These are phyloP conservation scores for Gonapodya prolifera DNA, from an alignment of 192 early-diverging fungal genomes.

Conservation along the genomic window DNA sequence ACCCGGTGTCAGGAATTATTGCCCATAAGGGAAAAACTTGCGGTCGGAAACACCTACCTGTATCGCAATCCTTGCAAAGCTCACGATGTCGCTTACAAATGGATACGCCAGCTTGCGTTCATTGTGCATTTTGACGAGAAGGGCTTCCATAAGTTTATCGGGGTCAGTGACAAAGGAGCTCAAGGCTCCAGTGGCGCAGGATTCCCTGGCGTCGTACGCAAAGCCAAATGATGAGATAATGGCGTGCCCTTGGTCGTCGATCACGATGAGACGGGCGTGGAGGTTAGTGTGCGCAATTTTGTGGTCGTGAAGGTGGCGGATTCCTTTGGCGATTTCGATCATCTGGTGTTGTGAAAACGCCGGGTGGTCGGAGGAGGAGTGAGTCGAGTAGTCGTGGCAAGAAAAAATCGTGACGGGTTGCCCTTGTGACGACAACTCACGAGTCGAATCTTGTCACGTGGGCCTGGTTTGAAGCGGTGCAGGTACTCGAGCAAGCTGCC, in stretches of 20 bases:
- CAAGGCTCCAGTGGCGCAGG: background rate
- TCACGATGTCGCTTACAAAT: background rate
- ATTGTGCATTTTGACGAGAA: no score
- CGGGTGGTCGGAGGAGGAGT: no score
- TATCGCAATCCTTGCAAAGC: background rate
- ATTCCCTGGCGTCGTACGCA: no score
- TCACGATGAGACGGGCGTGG: background rate
- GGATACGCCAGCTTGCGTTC: background rate
- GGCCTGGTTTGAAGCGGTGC: background rate
- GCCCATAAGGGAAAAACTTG: no score
- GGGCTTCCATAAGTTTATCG: background rate
- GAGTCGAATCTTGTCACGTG: background rate
- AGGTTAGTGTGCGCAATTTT: background rate
- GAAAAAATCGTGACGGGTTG: background rate
- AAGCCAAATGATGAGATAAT: background rate
- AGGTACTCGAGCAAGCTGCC: background rate
- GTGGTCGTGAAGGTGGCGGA: background rate
- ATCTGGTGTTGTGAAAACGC: no score
- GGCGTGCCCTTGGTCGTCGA: background rate
- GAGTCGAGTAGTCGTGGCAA: background rate
- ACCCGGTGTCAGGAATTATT: background rate
- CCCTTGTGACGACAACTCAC: background rate
- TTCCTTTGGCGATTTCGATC: background rate
- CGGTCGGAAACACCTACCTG: background rate
- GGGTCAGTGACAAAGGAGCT: background rate